phyloP scores from a whole-genome alignment of 768 basidiomycete species.

The Collybia mongolica region DNA sequence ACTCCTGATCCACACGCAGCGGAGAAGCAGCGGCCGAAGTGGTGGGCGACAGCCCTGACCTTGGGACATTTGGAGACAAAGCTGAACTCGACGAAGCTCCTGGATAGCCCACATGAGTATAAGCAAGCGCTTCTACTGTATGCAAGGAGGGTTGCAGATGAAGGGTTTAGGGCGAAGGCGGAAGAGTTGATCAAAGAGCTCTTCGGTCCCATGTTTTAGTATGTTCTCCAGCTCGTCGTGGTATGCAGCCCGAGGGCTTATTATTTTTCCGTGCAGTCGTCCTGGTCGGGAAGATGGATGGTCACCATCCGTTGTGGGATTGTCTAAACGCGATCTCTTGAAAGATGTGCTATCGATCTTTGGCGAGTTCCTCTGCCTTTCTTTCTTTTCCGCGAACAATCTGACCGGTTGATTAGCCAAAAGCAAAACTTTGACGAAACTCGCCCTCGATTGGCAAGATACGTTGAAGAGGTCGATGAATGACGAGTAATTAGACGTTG shows the following conservation, averaged over 20 bases:
- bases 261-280: conserved; percentile 48
- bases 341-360: conserved; percentile 79
- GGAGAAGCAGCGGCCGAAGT: conserved; percentile 57
- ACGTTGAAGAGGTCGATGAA: conserved; percentile 60
- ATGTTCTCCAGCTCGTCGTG: conserved; percentile 26
- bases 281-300: conserved; percentile 65
- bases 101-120: conserved; percentile 88
- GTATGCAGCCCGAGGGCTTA: background rate
- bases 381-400: background rate
- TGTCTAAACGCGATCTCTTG: conserved; percentile 79
- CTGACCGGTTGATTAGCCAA: conserved; percentile 42
- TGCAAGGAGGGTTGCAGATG: conserved; percentile 84
- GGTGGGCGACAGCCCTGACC: conserved; percentile 83
- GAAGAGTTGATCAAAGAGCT: conserved; percentile 92
- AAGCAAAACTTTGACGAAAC: conserved; percentile 71
- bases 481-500: conserved; percentile 38
- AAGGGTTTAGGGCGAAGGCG: conserved; percentile 83
- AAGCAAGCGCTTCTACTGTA: conserved; percentile 74
- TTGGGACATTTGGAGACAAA: conserved; percentile 88
- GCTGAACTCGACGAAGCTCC: conserved; percentile 65
- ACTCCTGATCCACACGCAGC: conserved; percentile 32
- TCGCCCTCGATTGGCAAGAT: conserved; percentile 85
- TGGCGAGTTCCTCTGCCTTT: conserved; percentile 45
- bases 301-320: conserved; percentile 66
- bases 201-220: conserved; percentile 90